Percentiles rank a stretch among this genome's conserved stretches.
Evolutionary conservation across 331 rosid species (phyloP).

Genomic region (Malus hybrid): DNA sequence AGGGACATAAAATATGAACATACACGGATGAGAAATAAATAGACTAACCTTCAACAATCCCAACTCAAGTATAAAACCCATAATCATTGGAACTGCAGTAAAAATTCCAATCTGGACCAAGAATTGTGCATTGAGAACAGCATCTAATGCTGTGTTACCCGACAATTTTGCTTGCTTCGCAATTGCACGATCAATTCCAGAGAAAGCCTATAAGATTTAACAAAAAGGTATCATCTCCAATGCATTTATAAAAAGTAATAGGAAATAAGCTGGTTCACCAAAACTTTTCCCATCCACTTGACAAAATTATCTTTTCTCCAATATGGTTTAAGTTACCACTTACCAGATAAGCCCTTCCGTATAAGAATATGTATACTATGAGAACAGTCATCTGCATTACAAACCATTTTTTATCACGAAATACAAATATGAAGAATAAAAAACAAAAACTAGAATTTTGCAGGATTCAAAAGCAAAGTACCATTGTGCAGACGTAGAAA

Average conservation of each 20-base stretch:
- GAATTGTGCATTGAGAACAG: constrained; percentile 93
- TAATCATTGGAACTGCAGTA: constrained; percentile 88
- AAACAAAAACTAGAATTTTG: neutral
- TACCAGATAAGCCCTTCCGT: constrained; percentile 95
- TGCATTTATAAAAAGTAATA: neutral
- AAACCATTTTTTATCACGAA: constrained; percentile 3
- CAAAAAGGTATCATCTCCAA: neutral
- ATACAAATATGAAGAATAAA: neutral
- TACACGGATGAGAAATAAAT: neutral
- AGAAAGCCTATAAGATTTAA: constrained; percentile 60
- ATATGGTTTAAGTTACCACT: constrained; percentile 5
- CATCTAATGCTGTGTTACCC: constrained; percentile 81
- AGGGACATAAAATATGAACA: neutral
- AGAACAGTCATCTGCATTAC: constrained; percentile 91
- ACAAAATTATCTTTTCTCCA: neutral
- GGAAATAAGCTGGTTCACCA: neutral
- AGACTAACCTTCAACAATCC: constrained; percentile 78
- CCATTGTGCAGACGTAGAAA: constrained; percentile 93
- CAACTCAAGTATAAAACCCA: constrained; percentile 86
- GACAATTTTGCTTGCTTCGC: constrained; percentile 34
- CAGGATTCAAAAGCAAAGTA: constrained; percentile 17
- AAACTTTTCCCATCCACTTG: neutral
- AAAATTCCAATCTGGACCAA: constrained; percentile 94
- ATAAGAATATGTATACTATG: constrained; percentile 76
- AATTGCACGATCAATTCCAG: constrained; percentile 74